phyloP scores from a whole-genome alignment of 148 eudicot genomes.

The Vaccinium darrowii region DNA sequence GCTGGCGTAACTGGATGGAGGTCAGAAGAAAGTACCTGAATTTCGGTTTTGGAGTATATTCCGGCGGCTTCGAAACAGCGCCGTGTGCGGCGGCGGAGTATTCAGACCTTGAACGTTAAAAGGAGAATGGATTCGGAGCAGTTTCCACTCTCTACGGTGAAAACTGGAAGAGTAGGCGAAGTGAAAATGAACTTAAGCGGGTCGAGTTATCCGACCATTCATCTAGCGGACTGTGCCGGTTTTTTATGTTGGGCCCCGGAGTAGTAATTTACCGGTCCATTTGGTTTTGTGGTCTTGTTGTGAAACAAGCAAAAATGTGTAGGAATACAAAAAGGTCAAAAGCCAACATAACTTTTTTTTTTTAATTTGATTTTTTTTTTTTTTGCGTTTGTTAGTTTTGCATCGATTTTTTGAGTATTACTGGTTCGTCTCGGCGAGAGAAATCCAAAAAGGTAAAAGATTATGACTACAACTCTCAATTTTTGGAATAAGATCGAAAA shows the following conservation, averaged over 20 bases:
- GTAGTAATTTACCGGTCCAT: too few species aligned
- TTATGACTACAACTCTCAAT: too few species aligned
- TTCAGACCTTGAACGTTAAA: not conserved
- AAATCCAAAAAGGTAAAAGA: too few species aligned
- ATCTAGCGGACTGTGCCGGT: not conserved
- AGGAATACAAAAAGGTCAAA: too few species aligned
- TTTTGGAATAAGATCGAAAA: too few species aligned
- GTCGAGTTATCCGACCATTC: not conserved
- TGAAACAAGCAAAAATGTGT: too few species aligned
- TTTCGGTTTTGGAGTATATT: not conserved
- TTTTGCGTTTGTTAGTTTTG: too few species aligned
- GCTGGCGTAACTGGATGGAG: not conserved
- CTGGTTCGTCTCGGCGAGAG: too few species aligned
- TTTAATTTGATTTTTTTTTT: too few species aligned
- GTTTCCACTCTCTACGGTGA: not conserved
- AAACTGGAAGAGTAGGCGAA: not conserved
- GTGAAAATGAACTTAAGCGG: not conserved
- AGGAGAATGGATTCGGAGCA: not conserved
- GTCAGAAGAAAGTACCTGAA: slow-evolving; percentile 3
- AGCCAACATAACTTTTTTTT: too few species aligned
- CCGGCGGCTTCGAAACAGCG: not conserved
- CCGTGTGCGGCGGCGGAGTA: not conserved
- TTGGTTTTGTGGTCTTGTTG: too few species aligned
- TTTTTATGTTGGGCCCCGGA: not conserved
- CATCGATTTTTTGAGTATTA: too few species aligned